Evolutionary conservation across 202 grass and related monocot species (phyloP).

Genomic region (Elaeis oleifera): DNA sequence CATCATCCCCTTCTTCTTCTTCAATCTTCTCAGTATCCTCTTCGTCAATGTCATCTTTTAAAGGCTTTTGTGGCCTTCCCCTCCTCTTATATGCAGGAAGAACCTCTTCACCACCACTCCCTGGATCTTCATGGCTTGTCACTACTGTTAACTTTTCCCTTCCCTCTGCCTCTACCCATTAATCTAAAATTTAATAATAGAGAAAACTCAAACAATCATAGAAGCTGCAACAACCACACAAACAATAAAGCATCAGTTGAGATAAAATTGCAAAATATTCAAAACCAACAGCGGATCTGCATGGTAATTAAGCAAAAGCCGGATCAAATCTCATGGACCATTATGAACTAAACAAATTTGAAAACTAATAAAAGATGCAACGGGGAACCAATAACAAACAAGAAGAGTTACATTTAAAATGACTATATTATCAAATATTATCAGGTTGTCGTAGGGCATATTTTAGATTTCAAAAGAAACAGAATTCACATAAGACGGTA

Average conservation of each 20-base stretch:
- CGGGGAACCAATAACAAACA: too few species aligned
- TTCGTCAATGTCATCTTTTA: conserved; percentile 38
- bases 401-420: too few species aligned
- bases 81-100: conserved; percentile 56
- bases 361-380: too few species aligned
- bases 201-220: conserved; percentile 19
- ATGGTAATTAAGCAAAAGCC: too few species aligned
- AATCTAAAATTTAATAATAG: conserved; percentile 17
- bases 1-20: conserved; percentile 32
- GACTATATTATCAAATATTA: too few species aligned
- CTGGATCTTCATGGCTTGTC: conserved; percentile 57
- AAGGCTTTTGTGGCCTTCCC: conserved; percentile 57
- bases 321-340: too few species aligned
- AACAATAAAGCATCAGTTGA: neutral
- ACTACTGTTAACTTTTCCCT: conserved; percentile 36
- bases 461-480: too few species aligned
- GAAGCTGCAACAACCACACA: conserved; percentile 6
- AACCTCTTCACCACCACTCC: conserved; percentile 46
- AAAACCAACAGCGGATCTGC: conserved; percentile 5
- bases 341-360: too few species aligned
- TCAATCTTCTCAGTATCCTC: conserved; percentile 40
- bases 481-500: too few species aligned
- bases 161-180: conserved; percentile 76
- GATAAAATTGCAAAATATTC: conserved; percentile 18
- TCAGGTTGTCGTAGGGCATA: too few species aligned